These are phyloP conservation scores for Ascobolus immersus DNA, from an alignment of 495 filamentous ascomycete species.

Conservation along the genomic window DNA sequence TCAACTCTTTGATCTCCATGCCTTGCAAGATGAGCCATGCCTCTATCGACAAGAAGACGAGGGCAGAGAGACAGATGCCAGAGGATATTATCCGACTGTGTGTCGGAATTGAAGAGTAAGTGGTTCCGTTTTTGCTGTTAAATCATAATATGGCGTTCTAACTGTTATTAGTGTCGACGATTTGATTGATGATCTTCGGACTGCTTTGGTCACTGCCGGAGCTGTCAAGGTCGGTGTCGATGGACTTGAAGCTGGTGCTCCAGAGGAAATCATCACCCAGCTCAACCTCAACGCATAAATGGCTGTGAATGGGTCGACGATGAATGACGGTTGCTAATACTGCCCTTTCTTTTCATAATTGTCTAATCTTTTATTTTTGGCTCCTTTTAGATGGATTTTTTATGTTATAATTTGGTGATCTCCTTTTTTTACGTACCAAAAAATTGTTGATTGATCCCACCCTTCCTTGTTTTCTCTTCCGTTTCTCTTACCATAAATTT, in stretches of 20 bases:
- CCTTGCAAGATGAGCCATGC: conserved; percentile 96
- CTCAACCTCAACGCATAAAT: too few species aligned
- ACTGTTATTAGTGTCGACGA: conserved; percentile 44
- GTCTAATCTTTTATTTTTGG: too few species aligned
- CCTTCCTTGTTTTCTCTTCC: too few species aligned
- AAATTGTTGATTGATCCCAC: too few species aligned
- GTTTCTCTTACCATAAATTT: too few species aligned
- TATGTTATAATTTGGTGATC: too few species aligned
- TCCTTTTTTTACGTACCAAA: too few species aligned
- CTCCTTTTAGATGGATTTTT: too few species aligned
- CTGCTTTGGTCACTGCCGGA: conserved; percentile 78
- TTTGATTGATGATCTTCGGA: conserved; percentile 71
- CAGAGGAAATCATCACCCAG: too few species aligned
- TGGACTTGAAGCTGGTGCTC: conserved; percentile 35
- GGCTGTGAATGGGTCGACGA: too few species aligned
- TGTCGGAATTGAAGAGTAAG: conserved; percentile 74
- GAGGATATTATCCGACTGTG: conserved; percentile 90
- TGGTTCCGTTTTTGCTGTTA: not conserved
- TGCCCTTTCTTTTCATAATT: too few species aligned
- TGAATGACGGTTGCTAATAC: too few species aligned
- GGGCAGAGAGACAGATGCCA: conserved; percentile 68
- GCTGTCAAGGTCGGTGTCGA: conserved; percentile 66
- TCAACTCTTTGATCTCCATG: conserved; percentile 97
- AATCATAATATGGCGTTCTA: not conserved
- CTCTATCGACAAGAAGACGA: conserved; percentile 85